phyloP scores from a whole-genome alignment of 225 moss, liverwort and hornwort genomes.

The Anthoceros angustus region DNA sequence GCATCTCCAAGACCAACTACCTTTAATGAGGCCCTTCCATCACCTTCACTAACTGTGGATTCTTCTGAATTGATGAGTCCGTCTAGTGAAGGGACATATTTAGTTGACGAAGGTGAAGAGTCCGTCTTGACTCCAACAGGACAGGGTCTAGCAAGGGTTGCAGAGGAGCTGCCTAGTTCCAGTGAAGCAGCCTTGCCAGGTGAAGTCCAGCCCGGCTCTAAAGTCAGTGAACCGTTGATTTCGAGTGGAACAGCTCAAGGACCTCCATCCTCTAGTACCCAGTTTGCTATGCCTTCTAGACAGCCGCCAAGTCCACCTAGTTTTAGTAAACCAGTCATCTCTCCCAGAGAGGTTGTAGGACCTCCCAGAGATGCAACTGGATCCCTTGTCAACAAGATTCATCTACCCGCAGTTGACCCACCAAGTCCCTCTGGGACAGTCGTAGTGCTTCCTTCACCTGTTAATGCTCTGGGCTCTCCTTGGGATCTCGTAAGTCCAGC shows the following conservation, averaged over 20 bases:
- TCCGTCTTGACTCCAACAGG: not conserved
- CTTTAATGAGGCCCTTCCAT: not conserved
- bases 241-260: too few species aligned
- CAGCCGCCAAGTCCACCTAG: not conserved
- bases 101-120: not conserved
- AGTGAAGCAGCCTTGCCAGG: too few species aligned
- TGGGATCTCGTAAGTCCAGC: not conserved
- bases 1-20: not conserved
- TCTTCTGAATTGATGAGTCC: not conserved
- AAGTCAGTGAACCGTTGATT: too few species aligned
- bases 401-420: not conserved
- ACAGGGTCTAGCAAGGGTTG: not conserved
- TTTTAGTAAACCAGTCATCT: not conserved
- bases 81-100: not conserved
- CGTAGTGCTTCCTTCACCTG: not conserved
- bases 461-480: not conserved
- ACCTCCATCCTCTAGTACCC: too few species aligned
- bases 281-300: too few species aligned
- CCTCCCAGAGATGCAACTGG: not conserved
- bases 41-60: not conserved
- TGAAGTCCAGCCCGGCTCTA: too few species aligned
- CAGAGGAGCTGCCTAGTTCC: too few species aligned
- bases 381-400: not conserved
- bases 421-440: slow-evolving; percentile 1
- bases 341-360: not conserved